Percentiles rank a stretch among this genome's conserved stretches.
Conservation (phyloP, 148 eudicot genomes). For the Fagopyrum homotropicum region DNA sequence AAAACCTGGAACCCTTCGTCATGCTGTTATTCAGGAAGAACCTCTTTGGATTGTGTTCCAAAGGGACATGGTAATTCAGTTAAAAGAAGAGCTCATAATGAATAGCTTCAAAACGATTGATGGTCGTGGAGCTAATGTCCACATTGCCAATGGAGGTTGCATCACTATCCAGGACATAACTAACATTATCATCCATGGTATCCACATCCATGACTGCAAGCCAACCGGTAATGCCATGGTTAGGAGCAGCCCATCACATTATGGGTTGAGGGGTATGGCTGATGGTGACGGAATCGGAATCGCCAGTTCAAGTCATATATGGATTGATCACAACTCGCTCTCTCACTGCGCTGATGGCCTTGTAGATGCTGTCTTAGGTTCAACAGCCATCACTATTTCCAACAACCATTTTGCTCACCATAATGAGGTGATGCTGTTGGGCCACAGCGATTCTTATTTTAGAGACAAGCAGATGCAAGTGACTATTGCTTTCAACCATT, state of each 20-base stretch:
- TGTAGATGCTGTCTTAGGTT: conserved; percentile 9
- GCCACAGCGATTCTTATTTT: conserved; percentile 2
- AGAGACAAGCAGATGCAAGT: conserved; percentile 11
- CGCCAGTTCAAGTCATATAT: conserved; percentile 2
- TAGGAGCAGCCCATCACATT: not conserved
- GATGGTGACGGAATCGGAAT: conserved; percentile 13
- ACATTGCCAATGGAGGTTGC: conserved; percentile 13
- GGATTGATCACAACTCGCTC: conserved; percentile 15
- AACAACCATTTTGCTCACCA: conserved; percentile 14
- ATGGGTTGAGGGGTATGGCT: conserved; percentile 12
- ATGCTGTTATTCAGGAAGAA: conserved; percentile 9
- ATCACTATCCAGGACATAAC: conserved; percentile 11
- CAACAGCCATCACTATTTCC: conserved; percentile 12
- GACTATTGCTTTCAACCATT: conserved; percentile 11
- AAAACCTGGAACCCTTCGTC: conserved; percentile 13
- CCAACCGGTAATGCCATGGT: conserved; percentile 13
- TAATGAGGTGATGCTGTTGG: conserved; percentile 14
- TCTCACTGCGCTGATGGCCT: conserved; percentile 11
- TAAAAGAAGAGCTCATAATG: conserved; percentile 14
- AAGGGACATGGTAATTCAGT: conserved; percentile 10
- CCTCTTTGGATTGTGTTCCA: conserved; percentile 14
- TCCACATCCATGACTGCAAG: conserved; percentile 12
- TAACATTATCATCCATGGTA: conserved; percentile 12
- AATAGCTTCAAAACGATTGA: conserved; percentile 15
- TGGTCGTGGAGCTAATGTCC: conserved; percentile 13